These are phyloP conservation scores for Colletotrichum karsti DNA, from an alignment of 2,329 filamentous ascomycete species.

Conservation along the genomic window DNA sequence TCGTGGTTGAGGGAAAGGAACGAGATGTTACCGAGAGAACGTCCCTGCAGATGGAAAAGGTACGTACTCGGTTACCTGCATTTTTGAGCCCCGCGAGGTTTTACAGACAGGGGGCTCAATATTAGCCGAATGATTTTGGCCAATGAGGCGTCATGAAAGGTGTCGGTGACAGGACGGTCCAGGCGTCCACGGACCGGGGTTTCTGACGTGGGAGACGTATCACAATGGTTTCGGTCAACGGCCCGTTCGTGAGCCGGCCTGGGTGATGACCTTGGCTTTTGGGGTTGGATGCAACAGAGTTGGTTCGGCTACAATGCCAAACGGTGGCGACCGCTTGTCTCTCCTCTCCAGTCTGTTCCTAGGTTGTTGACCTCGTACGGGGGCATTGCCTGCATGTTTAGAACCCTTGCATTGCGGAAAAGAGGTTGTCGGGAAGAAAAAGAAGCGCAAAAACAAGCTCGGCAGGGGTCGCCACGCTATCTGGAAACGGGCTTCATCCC, in stretches of 20 bases:
- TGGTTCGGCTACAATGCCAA: slow-evolving; percentile 26
- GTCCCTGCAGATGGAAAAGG: slow-evolving; percentile 11
- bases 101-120: neutral
- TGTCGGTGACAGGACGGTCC: slow-evolving; percentile 14
- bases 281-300: slow-evolving; percentile 21
- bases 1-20: slow-evolving; percentile 11
- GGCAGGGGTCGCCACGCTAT: slow-evolving; percentile 18
- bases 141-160: neutral
- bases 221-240: slow-evolving; percentile 30
- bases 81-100: too few species aligned
- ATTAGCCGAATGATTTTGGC: neutral
- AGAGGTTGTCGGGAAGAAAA: slow-evolving; percentile 20
- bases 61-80: slow-evolving; percentile 6
- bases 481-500: slow-evolving; percentile 27
- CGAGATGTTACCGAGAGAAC: slow-evolving; percentile 27
- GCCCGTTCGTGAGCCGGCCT: slow-evolving; percentile 29
- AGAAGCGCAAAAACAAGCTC: slow-evolving; percentile 31
- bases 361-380: too few species aligned
- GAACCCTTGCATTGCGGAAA: slow-evolving; percentile 9
- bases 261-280: slow-evolving; percentile 1
- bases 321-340: slow-evolving; percentile 6
- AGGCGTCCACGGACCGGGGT: slow-evolving; percentile 19
- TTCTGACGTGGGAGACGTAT: slow-evolving; percentile 30
- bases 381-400: slow-evolving; percentile 1
- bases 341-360: neutral